Base-by-base conservation (phyloP, 768 basidiomycete species). In the Lepiota brunneoincarnata region DNA sequence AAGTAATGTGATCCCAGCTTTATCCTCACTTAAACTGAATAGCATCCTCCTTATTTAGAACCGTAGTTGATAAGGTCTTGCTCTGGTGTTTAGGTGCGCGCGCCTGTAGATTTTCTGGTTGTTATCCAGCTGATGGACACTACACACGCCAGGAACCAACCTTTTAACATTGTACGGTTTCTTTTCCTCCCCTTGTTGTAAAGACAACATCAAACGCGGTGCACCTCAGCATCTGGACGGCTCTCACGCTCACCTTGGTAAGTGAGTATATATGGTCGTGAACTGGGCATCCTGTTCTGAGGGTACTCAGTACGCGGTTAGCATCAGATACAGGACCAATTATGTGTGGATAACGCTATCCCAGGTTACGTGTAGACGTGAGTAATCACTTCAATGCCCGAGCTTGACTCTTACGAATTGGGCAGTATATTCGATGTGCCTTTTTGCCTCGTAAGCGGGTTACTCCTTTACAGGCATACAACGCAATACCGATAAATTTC, bases 311-410 rank as follows among this genome's bases (percentile, higher is more conserved):
- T n/a, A n/a, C n/a, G n/a, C n/a, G n/a, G n/a, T n/a, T n/a, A n/a
- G n/a, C 20, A 39, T 24, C 37, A 11, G 6, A 20, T 20, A 11
- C 18, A 31, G 34, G n/a, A 38, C 10, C 3, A 40, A 36, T 7
- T 39, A 38, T 18, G 20, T 39, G 2, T 58, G 57, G 57, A 15
- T 58, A n/a, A 41, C 40, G 2, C 42, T 58, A n/a, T 14, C 57
- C 1, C 12, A 54, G 21, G 37, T 58, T 12, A 49, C 42, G n/a
- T 49, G 52, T 18, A 31, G 48, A 41, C 31, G 57, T 58, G 23
- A 54, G 57, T 17, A 10, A n/a, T 21, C 11, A 4, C 40, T 15
- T 21, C 11, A 21, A 15, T 9, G 26, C 15, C 12, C 14, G 12
- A 0, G 7, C 23, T 0, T 12, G 31, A 7, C 2, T 15, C 24